Evolutionary conservation across 2,329 filamentous ascomycete genomes (phyloP).

Genomic region (Cladophialophora psammophila): DNA sequence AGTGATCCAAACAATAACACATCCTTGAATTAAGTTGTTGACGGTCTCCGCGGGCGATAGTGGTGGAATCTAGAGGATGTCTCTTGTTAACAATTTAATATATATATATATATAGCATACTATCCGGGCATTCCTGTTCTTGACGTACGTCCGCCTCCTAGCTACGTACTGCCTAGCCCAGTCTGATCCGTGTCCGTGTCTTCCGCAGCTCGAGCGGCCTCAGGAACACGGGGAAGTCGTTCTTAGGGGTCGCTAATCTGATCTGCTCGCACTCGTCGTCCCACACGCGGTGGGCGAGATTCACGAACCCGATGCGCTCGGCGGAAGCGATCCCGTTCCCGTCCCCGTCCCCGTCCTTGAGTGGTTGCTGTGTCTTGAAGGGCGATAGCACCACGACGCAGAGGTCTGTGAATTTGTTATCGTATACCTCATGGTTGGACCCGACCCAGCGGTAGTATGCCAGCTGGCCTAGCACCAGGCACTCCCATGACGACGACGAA

Average conservation of each 20-base stretch:
- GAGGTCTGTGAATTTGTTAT: neutral
- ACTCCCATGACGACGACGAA: neutral
- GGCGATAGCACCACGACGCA: neutral
- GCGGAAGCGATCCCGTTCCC: neutral
- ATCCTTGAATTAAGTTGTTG: too few species aligned
- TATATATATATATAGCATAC: too few species aligned
- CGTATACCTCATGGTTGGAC: neutral
- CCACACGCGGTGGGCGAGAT: slow-evolving; percentile 2
- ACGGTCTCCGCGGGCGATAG: too few species aligned
- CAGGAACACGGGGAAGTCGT: neutral
- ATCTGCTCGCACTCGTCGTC: slow-evolving; percentile 1
- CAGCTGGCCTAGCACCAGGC: slow-evolving; percentile 1
- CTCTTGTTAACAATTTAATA: too few species aligned
- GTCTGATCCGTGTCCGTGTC: neutral
- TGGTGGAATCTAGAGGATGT: too few species aligned
- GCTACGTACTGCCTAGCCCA: neutral
- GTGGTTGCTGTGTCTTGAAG: too few species aligned
- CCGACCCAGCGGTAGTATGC: slow-evolving; percentile 1
- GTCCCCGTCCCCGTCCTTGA: neutral
- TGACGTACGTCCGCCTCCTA: too few species aligned
- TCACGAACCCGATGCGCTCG: neutral
- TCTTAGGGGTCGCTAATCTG: neutral
- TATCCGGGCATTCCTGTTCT: too few species aligned
- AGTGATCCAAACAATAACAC: neutral
- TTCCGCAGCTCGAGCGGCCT: neutral